phyloP scores from a whole-genome alignment of 768 basidiomycete species.

The Rhizopogon vulgaris region DNA sequence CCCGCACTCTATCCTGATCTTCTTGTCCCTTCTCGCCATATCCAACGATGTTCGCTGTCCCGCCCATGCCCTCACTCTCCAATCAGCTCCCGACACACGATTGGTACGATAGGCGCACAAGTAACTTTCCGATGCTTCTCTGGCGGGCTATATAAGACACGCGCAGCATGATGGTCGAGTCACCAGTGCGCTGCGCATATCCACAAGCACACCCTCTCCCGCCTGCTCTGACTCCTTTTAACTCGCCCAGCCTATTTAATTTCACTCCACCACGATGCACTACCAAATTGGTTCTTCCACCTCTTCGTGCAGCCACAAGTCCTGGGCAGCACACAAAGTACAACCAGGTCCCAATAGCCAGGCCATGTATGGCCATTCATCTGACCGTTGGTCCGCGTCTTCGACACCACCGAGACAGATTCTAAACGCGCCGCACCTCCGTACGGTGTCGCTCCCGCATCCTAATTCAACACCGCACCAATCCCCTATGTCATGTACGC shows the following conservation, averaged over 20 bases:
- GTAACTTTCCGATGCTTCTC: constrained; percentile 15
- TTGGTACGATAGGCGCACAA: neutral
- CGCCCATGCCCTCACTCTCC: constrained; percentile 15
- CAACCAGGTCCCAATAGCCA: constrained; percentile 1
- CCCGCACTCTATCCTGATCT: constrained; percentile 7
- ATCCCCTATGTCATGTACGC: constrained; percentile 18
- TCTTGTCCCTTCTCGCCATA: constrained; percentile 9
- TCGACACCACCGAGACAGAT: constrained; percentile 13
- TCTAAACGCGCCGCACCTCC: constrained; percentile 20
- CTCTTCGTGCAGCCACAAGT: constrained; percentile 9
- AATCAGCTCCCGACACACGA: constrained; percentile 7
- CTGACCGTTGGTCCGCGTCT: neutral
- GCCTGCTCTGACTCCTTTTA: neutral
- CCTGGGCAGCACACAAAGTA: constrained; percentile 12
- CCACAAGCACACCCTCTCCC: neutral
- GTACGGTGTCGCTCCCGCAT: constrained; percentile 24
- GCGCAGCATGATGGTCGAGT: constrained; percentile 11
- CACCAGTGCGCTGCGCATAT: constrained; percentile 10
- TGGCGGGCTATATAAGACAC: constrained; percentile 22
- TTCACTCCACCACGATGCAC: constrained; percentile 12
- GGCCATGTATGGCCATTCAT: constrained; percentile 1
- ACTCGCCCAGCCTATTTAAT: neutral
- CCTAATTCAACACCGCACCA: constrained; percentile 20
- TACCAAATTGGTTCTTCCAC: constrained; percentile 10
- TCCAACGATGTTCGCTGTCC: constrained; percentile 20